Percentiles rank a stretch among this genome's conserved stretches.
These are phyloP conservation scores for Kazachstania viticola DNA, from an alignment of 805 yeast species.

Conservation along the genomic window DNA sequence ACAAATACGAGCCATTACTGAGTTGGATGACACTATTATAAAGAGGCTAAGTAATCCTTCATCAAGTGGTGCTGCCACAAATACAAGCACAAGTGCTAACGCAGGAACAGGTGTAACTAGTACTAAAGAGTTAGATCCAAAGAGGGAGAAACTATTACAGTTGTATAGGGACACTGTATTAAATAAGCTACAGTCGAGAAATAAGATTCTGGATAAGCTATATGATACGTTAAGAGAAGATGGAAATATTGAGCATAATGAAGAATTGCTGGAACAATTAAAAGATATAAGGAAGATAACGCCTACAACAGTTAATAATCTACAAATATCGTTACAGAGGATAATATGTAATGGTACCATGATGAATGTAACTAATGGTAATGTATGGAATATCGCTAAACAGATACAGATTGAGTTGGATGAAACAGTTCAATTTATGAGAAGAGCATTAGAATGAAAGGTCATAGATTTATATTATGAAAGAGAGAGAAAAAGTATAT, in stretches of 20 bases:
- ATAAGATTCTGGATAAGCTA: conserved; percentile 12
- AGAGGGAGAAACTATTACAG: conserved; percentile 20
- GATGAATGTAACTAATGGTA: conserved; percentile 13
- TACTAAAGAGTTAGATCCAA: conserved; percentile 13
- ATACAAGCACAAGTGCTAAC: not conserved
- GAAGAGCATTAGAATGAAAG: conserved; percentile 22
- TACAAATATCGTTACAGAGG: conserved; percentile 23
- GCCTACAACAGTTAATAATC: conserved; percentile 22
- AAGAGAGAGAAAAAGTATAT: too few relatives aligned
- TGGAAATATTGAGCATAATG: not conserved
- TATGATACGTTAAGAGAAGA: conserved; percentile 7
- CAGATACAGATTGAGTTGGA: conserved; percentile 24
- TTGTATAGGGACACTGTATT: conserved; percentile 25
- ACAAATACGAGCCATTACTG: conserved; percentile 8
- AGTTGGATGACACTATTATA: conserved; percentile 15
- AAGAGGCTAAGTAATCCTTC: too few relatives aligned
- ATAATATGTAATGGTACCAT: conserved; percentile 23
- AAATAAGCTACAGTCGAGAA: conserved; percentile 22
- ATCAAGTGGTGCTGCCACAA: not conserved
- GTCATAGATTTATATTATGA: too few relatives aligned
- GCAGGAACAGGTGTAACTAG: not conserved
- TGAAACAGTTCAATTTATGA: conserved; percentile 27
- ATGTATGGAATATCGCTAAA: conserved; percentile 17
- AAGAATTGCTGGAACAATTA: conserved; percentile 7
- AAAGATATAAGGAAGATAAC: conserved; percentile 16